Base-by-base conservation (phyloP, 2,329 filamentous ascomycete genomes). In the Aspergillus fumigatiaffinis region DNA sequence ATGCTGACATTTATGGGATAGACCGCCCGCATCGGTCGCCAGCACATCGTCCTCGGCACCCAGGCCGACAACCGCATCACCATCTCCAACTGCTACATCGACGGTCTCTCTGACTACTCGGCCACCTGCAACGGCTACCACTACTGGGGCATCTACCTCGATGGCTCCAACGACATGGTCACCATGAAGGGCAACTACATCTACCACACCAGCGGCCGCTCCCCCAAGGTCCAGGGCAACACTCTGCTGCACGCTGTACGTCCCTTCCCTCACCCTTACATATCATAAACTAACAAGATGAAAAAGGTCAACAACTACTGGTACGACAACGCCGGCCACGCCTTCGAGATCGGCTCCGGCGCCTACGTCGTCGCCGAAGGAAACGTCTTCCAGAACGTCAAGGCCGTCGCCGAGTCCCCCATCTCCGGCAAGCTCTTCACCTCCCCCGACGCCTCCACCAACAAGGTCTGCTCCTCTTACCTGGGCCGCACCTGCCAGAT, bases 181-280 rank as follows among this genome's bases (percentile, higher is more conserved):
- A 86, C 84, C 60, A 66, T 86, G 68, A 82, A 84, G 75, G 77
- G 77, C 62, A 86, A 86, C 78, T 85, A 85, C 74, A 76, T 86
- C 66, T 81, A 85, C 77, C 77, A 84, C 71, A 80, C 80, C 51
- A 80, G 77, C 12, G 84, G 84, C 56, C 82, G 84, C 53, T 74
- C 76, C 12, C 84, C 83, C 63, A 85, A 86, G 75, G 75, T 86
- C 23, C 75, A 71, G 55, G 77, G 76, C 21, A 82, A 82, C 69
- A 83, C 83, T 54, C 77, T 84, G 48, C 73, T 86, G 53, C 84
- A 87, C 71, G 81, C 80, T 46, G 67, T 69, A 57, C 51, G 65
- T 52, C 8, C 8, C 21, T 23, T 1, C 42, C n/a, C 9, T n/a
- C 10, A 8, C 20, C 41, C 7, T 1, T n/a, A 0, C 68, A 10